These are phyloP conservation scores for Parastagonospora nodorum DNA, from an alignment of 2,329 filamentous ascomycete species.

Conservation along the genomic window DNA sequence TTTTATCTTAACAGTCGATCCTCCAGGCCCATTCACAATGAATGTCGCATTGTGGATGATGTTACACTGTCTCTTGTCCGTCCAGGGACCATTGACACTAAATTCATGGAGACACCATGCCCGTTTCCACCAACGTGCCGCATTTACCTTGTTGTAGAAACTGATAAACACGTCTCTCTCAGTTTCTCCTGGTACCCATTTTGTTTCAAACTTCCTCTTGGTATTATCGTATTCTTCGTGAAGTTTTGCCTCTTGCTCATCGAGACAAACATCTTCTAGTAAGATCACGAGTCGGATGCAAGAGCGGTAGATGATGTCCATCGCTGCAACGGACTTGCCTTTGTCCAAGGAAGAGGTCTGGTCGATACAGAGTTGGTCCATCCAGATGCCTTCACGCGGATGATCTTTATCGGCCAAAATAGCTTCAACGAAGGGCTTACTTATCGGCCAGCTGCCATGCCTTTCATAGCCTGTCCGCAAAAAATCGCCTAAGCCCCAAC, in stretches of 20 bases:
- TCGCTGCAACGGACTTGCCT: conserved; percentile 16
- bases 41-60: conserved; percentile 17
- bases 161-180: conserved; percentile 1
- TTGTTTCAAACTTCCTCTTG: neutral
- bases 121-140: conserved; percentile 17
- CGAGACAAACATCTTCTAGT: conserved; percentile 18
- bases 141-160: conserved; percentile 10
- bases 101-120: conserved; percentile 26
- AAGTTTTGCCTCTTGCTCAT: conserved; percentile 6
- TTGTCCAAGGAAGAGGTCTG: conserved; percentile 12
- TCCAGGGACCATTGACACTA: conserved; percentile 18
- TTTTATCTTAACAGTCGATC: conserved; percentile 15
- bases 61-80: conserved; percentile 10
- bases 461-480: conserved; percentile 6
- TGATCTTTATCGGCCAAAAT: conserved; percentile 19
- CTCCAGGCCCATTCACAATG: conserved; percentile 14
- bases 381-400: conserved; percentile 21
- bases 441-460: conserved; percentile 19
- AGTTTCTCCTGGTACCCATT: neutral
- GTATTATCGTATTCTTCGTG: conserved; percentile 4
- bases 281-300: conserved; percentile 16
- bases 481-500: conserved; percentile 17
- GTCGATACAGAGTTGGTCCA: conserved; percentile 24
- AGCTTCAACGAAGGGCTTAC: conserved; percentile 19
- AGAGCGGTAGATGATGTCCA: conserved; percentile 24